A percentile compares a stretch with the other conserved stretches of the same genome.
These are phyloP conservation scores for Geotrichum cucujoidarum DNA, from an alignment of 1,139 yeast species.

Conservation along the genomic window DNA sequence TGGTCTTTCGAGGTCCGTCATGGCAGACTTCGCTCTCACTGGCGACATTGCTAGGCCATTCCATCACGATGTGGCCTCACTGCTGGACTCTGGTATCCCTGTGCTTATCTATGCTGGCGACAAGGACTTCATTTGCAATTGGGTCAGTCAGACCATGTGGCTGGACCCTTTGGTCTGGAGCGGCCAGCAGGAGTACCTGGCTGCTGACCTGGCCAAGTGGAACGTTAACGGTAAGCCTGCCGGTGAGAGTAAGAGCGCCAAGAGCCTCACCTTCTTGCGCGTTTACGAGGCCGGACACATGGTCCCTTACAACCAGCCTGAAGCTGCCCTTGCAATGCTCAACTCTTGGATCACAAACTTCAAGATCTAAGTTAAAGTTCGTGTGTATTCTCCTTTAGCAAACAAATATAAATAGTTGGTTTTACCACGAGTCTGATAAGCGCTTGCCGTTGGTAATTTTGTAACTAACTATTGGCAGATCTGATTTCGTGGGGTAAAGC, in stretches of 20 bases:
- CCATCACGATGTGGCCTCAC: conserved; percentile 54
- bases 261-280: conserved; percentile 53
- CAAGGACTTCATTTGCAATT: conserved; percentile 63
- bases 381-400: too few relatives aligned
- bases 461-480: too few relatives aligned
- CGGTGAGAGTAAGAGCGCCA: conserved; percentile 50
- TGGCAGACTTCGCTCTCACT: conserved; percentile 48
- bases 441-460: not conserved
- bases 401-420: too few relatives aligned
- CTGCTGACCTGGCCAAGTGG: conserved; percentile 38
- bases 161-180: conserved; percentile 62
- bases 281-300: conserved; percentile 60
- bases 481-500: too few relatives aligned
- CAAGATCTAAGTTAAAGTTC: too few relatives aligned
- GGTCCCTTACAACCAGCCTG: conserved; percentile 75
- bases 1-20: conserved; percentile 55
- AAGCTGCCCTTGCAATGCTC: conserved; percentile 60
- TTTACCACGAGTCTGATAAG: not conserved
- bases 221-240: conserved; percentile 41
- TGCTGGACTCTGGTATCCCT: conserved; percentile 47
- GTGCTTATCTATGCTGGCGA: conserved; percentile 19
- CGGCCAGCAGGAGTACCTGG: conserved; percentile 37
- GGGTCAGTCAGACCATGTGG: conserved; percentile 86
- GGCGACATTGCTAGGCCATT: conserved; percentile 67
- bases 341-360: conserved; percentile 79